These are phyloP conservation scores for Calonectria leucothoes DNA, from an alignment of 2,329 filamentous ascomycete species.

Conservation along the genomic window DNA sequence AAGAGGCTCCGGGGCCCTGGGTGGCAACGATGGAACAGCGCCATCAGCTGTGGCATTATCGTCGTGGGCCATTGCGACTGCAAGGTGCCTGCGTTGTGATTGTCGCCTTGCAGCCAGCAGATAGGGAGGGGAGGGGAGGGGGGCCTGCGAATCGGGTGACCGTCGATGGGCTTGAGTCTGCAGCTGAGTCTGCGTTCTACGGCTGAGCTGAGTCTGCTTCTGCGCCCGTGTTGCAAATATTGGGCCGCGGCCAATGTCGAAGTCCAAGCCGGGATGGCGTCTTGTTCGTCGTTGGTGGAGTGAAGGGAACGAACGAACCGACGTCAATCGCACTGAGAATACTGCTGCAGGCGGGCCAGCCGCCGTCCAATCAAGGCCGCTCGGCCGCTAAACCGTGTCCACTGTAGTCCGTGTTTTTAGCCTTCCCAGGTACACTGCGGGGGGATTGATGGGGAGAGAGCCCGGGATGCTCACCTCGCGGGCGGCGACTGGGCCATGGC, in stretches of 20 bases:
- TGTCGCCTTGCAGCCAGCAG: not conserved
- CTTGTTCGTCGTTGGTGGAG: not conserved
- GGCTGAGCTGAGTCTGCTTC: not conserved
- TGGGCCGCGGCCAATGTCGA: not conserved
- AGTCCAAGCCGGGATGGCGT: constrained; percentile 13
- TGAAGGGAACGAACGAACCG: not conserved
- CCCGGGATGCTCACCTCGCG: not conserved
- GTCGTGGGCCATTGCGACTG: not conserved
- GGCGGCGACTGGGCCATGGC: not conserved
- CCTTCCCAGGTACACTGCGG: not conserved
- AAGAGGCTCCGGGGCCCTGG: constrained; percentile 12
- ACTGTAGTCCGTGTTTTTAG: not conserved
- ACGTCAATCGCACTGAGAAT: not conserved
- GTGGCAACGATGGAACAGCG: not conserved
- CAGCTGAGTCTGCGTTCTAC: not conserved
- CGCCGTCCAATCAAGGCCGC: not conserved
- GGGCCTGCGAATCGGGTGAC: not conserved
- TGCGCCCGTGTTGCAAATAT: not conserved
- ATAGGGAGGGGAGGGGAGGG: not conserved
- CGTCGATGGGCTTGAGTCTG: not conserved
- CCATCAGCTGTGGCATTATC: not conserved
- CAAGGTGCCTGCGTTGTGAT: not conserved
- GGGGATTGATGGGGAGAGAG: not conserved
- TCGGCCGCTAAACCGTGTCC: not conserved
- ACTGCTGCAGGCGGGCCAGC: not conserved